A percentile compares a stretch with the other conserved stretches of the same genome.
These are phyloP conservation scores for Pseudoneurospora amorphoporcata DNA, from an alignment of 495 filamentous ascomycete species.

Conservation along the genomic window DNA sequence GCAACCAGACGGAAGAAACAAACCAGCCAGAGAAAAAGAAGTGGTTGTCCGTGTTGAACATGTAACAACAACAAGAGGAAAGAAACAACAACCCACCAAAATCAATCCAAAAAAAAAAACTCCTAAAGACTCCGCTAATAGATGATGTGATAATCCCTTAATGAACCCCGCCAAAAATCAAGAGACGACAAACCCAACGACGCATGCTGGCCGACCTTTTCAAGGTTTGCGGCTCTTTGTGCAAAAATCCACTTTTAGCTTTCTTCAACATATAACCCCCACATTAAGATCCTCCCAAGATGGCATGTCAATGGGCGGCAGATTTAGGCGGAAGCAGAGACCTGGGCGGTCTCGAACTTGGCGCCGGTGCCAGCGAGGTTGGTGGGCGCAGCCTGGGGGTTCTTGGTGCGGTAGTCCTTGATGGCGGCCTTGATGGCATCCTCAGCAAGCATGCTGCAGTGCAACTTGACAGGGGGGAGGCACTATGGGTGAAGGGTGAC, in stretches of 20 bases:
- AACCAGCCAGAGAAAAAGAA: background rate
- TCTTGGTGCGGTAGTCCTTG: constrained; percentile 94
- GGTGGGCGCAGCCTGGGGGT: constrained; percentile 61
- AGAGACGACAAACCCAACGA: background rate
- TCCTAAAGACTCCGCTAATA: background rate
- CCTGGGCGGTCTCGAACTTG: constrained; percentile 15
- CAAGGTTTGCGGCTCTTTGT: background rate
- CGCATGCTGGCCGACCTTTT: background rate
- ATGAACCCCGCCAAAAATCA: background rate
- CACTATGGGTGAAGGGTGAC: constrained; percentile 32
- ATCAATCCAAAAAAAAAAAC: background rate
- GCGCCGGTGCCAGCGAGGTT: constrained; percentile 58
- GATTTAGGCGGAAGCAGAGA: background rate
- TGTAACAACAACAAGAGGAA: background rate
- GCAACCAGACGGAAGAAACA: background rate
- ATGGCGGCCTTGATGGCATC: constrained; percentile 99
- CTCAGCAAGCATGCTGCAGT: constrained; percentile 99
- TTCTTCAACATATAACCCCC: background rate
- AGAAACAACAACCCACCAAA: background rate
- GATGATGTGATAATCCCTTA: background rate
- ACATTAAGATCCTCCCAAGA: background rate
- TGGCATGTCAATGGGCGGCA: background rate
- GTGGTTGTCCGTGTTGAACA: background rate
- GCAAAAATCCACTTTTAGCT: background rate
- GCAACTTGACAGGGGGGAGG: constrained; percentile 88